Evolutionary conservation across 768 basidiomycete genomes (phyloP).

Genomic region (Tylopilus balloui): DNA sequence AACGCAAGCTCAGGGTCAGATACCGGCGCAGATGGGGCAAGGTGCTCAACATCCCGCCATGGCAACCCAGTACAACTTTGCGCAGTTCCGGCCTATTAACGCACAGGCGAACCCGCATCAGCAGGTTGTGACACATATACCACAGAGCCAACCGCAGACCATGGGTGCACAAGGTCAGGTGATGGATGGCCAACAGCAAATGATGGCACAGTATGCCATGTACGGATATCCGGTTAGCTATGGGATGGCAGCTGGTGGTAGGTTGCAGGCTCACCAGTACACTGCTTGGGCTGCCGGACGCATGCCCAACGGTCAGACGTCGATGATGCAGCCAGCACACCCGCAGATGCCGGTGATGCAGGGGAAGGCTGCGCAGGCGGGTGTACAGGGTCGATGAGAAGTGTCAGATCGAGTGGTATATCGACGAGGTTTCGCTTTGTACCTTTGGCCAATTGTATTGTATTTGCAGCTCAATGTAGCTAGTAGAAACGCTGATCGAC

Average conservation of each 20-base stretch:
- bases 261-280: constrained; percentile 19
- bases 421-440: constrained; percentile 6
- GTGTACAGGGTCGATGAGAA: constrained; percentile 33
- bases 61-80: constrained; percentile 31
- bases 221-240: constrained; percentile 27
- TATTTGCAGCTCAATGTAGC: constrained; percentile 8
- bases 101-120: constrained; percentile 26
- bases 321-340: constrained; percentile 28
- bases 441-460: constrained; percentile 12
- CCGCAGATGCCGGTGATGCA: constrained; percentile 29
- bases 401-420: background rate
- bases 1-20: constrained; percentile 21
- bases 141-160: constrained; percentile 29
- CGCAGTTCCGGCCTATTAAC: constrained; percentile 33
- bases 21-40: constrained; percentile 25
- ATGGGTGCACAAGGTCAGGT: constrained; percentile 21
- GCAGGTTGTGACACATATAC: constrained; percentile 22
- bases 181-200: constrained; percentile 27
- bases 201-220: constrained; percentile 29
- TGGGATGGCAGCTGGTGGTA: constrained; percentile 13
- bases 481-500: constrained; percentile 11
- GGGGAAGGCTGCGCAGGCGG: constrained; percentile 32
- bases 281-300: constrained; percentile 25
- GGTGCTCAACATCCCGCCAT: constrained; percentile 24
- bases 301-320: constrained; percentile 24